Percentiles rank a stretch among this genome's conserved stretches.
Evolutionary conservation across 2,329 filamentous ascomycete species (phyloP).

Genomic region (Thielaviopsis euricoi): DNA sequence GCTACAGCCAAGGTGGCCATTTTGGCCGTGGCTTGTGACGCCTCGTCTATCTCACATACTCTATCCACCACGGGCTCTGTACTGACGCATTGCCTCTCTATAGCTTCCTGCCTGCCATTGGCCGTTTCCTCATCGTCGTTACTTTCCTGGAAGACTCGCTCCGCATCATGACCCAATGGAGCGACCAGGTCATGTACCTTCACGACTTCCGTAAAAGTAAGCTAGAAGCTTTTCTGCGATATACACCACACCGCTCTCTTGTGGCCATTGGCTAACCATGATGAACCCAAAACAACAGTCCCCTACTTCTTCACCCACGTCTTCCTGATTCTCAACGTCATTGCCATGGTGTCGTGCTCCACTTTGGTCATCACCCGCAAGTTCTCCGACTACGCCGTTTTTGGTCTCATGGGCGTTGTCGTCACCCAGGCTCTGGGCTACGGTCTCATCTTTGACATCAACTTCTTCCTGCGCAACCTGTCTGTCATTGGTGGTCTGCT

Average conservation of each 20-base stretch:
- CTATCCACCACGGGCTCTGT: neutral
- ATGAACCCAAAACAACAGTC: constrained; percentile 40
- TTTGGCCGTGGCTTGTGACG: too few relatives aligned
- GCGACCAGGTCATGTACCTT: constrained; percentile 82
- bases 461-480: constrained; percentile 98
- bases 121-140: constrained; percentile 92
- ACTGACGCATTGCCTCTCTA: constrained; percentile 11
- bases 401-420: constrained; percentile 78
- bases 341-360: constrained; percentile 74
- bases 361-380: constrained; percentile 78
- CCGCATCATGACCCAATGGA: constrained; percentile 95
- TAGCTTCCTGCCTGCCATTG: constrained; percentile 87
- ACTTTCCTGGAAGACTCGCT: constrained; percentile 96
- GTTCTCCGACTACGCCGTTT: constrained; percentile 84
- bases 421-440: constrained; percentile 90
- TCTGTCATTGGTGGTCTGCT: constrained; percentile 93
- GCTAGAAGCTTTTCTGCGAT: too few relatives aligned
- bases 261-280: too few relatives aligned
- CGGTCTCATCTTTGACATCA: constrained; percentile 94
- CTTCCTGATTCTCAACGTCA: constrained; percentile 80
- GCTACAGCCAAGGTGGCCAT: too few relatives aligned
- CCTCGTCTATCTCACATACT: neutral
- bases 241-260: too few relatives aligned
- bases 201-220: constrained; percentile 86
- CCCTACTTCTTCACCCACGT: constrained; percentile 76